phyloP scores from a whole-genome alignment of 2,329 filamentous ascomycete genomes.

The Knufia fluminis region DNA sequence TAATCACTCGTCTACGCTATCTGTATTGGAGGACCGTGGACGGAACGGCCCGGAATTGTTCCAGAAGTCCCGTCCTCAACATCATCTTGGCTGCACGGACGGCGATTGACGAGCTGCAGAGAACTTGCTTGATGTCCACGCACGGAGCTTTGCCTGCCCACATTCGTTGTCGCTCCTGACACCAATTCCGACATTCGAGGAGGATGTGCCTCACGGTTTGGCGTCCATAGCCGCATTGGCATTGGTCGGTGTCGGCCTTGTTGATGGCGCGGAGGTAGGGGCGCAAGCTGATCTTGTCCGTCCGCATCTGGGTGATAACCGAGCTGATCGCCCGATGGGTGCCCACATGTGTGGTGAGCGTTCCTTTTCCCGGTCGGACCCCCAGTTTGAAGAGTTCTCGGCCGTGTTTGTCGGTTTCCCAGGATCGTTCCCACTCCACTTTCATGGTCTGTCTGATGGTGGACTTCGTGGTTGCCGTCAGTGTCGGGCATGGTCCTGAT shows the following conservation, averaged over 20 bases:
- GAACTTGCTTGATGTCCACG: constrained; percentile 27
- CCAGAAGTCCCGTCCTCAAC: constrained; percentile 24
- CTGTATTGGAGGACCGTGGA: neutral
- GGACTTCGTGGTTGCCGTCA: constrained; percentile 11
- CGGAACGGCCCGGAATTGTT: neutral
- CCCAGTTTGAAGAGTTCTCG: constrained; percentile 20
- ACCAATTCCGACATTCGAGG: constrained; percentile 26
- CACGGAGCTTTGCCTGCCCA: constrained; percentile 24
- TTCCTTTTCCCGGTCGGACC: constrained; percentile 14
- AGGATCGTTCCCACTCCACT: constrained; percentile 19
- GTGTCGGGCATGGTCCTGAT: neutral
- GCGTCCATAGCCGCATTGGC: constrained; percentile 22
- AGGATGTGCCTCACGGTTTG: constrained; percentile 24
- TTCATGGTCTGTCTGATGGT: constrained; percentile 19
- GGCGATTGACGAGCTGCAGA: constrained; percentile 27
- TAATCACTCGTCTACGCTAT: constrained; percentile 21
- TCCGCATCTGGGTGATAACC: constrained; percentile 22
- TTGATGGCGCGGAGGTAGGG: constrained; percentile 27
- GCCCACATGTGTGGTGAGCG: constrained; percentile 5
- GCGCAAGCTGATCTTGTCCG: constrained; percentile 20
- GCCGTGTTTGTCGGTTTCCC: constrained; percentile 20
- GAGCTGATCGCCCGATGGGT: constrained; percentile 19
- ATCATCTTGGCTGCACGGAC: constrained; percentile 30
- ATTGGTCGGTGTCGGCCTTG: constrained; percentile 25
- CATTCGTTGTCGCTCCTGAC: constrained; percentile 22